Conservation (phyloP, 2,329 filamentous ascomycete genomes). For the Apiospora hydei region DNA sequence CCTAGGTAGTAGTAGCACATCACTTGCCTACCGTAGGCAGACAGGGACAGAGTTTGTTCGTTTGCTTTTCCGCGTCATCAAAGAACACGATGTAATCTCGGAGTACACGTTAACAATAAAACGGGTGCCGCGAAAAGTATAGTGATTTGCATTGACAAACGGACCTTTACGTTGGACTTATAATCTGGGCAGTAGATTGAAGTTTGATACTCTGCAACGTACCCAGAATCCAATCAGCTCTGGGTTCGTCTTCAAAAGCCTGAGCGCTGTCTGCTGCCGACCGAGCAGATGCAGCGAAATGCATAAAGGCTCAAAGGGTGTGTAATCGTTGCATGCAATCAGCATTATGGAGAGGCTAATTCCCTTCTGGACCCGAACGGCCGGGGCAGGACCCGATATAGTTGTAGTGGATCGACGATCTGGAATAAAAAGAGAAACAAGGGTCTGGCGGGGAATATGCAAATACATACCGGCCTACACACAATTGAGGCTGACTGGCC, state of each 20-base stretch:
- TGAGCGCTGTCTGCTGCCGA: not conserved
- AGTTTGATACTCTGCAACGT: not conserved
- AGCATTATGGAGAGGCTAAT: conserved; percentile 7
- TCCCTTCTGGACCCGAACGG: conserved; percentile 16
- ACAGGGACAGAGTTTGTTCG: conserved; percentile 1
- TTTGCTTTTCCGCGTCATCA: conserved; percentile 10
- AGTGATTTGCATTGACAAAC: conserved; percentile 16
- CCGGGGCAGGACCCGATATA: conserved; percentile 19
- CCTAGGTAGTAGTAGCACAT: not conserved
- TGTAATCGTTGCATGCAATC: not conserved
- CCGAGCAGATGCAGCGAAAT: not conserved
- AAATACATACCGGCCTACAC: conserved; percentile 18
- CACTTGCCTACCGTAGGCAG: not conserved
- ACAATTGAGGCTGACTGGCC: conserved; percentile 20
- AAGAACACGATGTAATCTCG: conserved; percentile 13
- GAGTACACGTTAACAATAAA: not conserved
- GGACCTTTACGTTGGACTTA: not conserved
- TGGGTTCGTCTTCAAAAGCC: not conserved
- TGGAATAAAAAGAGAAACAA: conserved; percentile 20
- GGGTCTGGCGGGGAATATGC: conserved; percentile 17
- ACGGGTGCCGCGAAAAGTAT: not conserved
- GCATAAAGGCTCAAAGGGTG: not conserved
- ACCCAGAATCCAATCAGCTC: not conserved
- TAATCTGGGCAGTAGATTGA: not conserved
- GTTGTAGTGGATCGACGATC: conserved; percentile 14